Conservation (phyloP, 2,329 filamentous ascomycete genomes). For the Neonectria faginata region DNA sequence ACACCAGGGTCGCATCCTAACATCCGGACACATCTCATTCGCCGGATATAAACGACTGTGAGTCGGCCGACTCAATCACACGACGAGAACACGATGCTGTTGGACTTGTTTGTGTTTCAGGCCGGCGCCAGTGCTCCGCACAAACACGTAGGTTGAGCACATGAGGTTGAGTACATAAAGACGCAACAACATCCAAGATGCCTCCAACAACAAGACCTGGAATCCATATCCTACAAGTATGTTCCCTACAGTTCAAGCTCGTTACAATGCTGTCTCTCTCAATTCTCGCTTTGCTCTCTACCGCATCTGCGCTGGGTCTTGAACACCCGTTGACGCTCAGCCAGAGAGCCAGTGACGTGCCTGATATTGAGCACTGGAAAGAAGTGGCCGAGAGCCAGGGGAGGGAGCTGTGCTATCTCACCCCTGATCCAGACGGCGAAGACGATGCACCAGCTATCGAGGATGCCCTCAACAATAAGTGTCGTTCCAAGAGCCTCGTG, state of each 20-base stretch:
- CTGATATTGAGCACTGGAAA: conserved; percentile 7
- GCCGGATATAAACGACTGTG: neutral
- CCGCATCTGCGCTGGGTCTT: neutral
- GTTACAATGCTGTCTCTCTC: neutral
- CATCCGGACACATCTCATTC: neutral
- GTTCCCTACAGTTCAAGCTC: neutral
- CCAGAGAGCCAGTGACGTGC: neutral
- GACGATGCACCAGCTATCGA: conserved; percentile 12
- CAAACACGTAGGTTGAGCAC: neutral
- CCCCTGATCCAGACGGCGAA: conserved; percentile 1
- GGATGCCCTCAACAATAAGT: conserved; percentile 11
- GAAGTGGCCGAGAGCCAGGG: conserved; percentile 4
- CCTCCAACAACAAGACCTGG: neutral
- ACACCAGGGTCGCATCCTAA: neutral
- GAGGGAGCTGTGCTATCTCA: conserved; percentile 10
- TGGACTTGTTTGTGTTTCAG: neutral
- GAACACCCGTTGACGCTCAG: neutral
- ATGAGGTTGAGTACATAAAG: neutral
- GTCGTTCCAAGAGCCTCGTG: conserved; percentile 8
- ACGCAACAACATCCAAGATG: neutral
- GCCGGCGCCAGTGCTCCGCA: neutral
- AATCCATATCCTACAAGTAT: neutral
- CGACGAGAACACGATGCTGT: neutral
- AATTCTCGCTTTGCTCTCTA: neutral
- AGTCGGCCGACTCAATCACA: neutral